phyloP scores from a whole-genome alignment of 2,329 filamentous ascomycete species.

The Torrubiellomyces zombiae region DNA sequence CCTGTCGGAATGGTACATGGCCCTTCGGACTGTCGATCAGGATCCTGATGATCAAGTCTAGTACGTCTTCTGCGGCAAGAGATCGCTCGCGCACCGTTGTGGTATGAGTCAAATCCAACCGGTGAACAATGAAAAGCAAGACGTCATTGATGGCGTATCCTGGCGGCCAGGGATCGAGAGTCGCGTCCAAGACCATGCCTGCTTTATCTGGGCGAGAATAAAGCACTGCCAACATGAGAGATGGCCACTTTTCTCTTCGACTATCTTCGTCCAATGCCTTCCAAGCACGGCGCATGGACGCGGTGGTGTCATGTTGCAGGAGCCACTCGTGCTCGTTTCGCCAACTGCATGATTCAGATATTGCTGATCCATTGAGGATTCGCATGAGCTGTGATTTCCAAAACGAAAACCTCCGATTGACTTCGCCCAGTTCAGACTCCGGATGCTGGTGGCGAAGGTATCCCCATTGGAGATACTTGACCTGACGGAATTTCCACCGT shows the following conservation, averaged over 20 bases:
- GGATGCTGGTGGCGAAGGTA: slow-evolving; percentile 13
- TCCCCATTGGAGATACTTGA: slow-evolving; percentile 14
- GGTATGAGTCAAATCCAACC: slow-evolving; percentile 6
- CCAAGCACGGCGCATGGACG: slow-evolving; percentile 19
- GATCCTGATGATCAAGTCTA: slow-evolving; percentile 13
- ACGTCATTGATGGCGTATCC: slow-evolving; percentile 22
- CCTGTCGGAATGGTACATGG: slow-evolving; percentile 20
- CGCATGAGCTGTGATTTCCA: too few species aligned
- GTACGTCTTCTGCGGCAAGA: slow-evolving; percentile 13
- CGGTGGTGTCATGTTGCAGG: slow-evolving; percentile 11
- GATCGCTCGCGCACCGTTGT: slow-evolving; percentile 8
- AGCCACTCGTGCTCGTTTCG: slow-evolving; percentile 16
- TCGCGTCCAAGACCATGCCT: slow-evolving; percentile 18
- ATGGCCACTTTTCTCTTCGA: slow-evolving; percentile 14
- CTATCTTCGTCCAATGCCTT: slow-evolving; percentile 9
- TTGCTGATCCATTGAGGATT: too few species aligned
- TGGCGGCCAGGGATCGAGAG: slow-evolving; percentile 17
- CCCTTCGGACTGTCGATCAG: slow-evolving; percentile 12
- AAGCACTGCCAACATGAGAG: slow-evolving; percentile 19
- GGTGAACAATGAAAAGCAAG: slow-evolving; percentile 14
- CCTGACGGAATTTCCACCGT: background rate
- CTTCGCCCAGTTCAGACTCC: slow-evolving; percentile 9
- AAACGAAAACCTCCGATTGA: too few species aligned
- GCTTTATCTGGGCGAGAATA: slow-evolving; percentile 15
- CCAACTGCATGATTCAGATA: too few species aligned